Percentiles rank a stretch among this genome's conserved stretches.
phyloP scores from a whole-genome alignment of 129 eudicot genomes.

The Chrysanthemum lavandulifolium region DNA sequence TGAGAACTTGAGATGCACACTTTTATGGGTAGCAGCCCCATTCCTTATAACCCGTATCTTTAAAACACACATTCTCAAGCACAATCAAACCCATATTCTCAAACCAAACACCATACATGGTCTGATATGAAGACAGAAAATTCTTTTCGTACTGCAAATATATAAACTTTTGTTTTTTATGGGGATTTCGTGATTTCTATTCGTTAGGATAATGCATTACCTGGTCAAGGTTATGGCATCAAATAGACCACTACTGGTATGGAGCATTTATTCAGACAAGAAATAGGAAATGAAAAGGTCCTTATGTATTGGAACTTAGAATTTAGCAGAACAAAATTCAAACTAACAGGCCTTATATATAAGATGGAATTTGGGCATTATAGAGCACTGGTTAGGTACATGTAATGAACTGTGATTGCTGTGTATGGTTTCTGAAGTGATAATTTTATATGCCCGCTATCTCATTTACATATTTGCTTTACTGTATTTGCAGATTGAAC shows the following conservation, averaged over 20 bases:
- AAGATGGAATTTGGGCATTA: background rate
- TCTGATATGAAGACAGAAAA: too few relatives aligned
- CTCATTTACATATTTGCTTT: constrained; percentile 16
- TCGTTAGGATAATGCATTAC: background rate
- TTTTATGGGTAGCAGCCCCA: too few relatives aligned
- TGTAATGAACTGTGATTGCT: too few relatives aligned
- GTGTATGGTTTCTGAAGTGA: too few relatives aligned
- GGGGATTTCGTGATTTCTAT: background rate
- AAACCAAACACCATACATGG: too few relatives aligned
- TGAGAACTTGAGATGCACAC: too few relatives aligned
- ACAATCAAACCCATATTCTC: too few relatives aligned
- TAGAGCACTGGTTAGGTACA: background rate
- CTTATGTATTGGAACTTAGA: constrained; percentile 1
- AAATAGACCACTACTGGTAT: background rate
- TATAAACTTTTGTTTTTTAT: too few relatives aligned
- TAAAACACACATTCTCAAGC: too few relatives aligned
- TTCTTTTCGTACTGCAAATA: too few relatives aligned
- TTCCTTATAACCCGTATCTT: too few relatives aligned
- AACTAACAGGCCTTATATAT: background rate
- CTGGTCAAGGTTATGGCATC: background rate
- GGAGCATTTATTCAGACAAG: background rate
- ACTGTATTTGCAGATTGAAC: constrained; percentile 62
- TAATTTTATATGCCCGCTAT: background rate
- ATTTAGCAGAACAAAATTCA: background rate
- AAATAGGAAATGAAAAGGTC: background rate